Conservation (phyloP, 768 basidiomycete genomes). For the Cantharellus cinnabarinus region DNA sequence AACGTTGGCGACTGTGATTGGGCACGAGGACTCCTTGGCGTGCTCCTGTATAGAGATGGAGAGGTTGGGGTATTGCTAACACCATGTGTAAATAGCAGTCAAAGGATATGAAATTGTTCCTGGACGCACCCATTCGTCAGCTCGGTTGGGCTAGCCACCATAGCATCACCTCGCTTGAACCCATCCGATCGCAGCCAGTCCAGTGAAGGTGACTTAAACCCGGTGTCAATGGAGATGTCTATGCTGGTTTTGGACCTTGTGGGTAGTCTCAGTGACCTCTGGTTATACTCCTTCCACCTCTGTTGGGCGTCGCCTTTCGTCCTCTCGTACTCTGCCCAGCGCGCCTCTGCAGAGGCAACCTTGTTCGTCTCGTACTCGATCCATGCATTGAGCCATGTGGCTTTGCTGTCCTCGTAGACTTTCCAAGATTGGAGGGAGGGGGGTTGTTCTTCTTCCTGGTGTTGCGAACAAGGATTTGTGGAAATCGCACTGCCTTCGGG, state of each 20-base stretch:
- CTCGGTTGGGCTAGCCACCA: too few relatives aligned
- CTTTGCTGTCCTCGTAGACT: slow-evolving; percentile 3
- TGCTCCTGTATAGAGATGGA: too few relatives aligned
- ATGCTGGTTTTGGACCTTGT: not conserved
- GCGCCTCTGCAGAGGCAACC: not conserved
- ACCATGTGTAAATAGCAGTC: too few relatives aligned
- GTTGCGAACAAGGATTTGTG: too few relatives aligned
- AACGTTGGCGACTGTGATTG: not conserved
- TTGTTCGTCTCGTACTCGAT: slow-evolving; percentile 3
- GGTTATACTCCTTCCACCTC: not conserved
- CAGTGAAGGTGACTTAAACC: not conserved
- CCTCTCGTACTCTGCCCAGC: slow-evolving; percentile 5
- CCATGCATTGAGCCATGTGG: slow-evolving; percentile 3
- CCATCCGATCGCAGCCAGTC: not conserved
- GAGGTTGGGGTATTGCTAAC: too few relatives aligned
- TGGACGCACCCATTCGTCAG: too few relatives aligned
- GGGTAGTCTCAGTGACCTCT: not conserved
- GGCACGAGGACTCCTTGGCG: too few relatives aligned
- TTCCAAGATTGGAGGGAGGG: not conserved
- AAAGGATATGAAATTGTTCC: too few relatives aligned
- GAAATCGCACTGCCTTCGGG: too few relatives aligned
- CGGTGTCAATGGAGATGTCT: not conserved
- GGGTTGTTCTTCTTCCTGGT: too few relatives aligned
- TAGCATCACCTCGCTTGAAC: not conserved
- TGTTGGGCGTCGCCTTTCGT: not conserved